These are phyloP conservation scores for Vigna nakashimae DNA, from an alignment of 306 rosid species.

Conservation along the genomic window DNA sequence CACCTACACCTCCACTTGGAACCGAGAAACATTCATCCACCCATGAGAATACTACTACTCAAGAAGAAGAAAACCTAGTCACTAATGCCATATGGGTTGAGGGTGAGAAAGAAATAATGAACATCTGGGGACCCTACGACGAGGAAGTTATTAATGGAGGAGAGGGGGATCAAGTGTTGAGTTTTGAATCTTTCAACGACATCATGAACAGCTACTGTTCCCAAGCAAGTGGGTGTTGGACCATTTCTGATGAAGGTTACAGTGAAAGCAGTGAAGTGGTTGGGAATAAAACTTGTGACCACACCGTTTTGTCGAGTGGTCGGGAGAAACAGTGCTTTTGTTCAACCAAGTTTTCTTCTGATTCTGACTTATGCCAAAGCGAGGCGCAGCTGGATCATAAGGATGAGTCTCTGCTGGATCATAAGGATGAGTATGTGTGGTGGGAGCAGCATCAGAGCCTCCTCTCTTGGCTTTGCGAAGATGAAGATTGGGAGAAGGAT, in stretches of 20 bases:
- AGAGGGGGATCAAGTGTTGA: background rate
- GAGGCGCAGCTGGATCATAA: slow-evolving; percentile 23
- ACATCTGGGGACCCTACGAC: background rate
- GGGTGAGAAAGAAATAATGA: slow-evolving; percentile 1
- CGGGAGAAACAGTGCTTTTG: slow-evolving; percentile 37
- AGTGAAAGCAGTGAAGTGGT: slow-evolving; percentile 2
- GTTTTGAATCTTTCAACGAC: slow-evolving; percentile 38
- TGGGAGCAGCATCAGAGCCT: slow-evolving; percentile 1
- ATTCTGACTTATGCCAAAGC: background rate
- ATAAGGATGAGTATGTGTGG: background rate
- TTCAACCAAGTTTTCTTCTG: slow-evolving; percentile 23
- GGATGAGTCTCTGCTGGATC: slow-evolving; percentile 21
- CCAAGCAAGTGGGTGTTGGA: slow-evolving; percentile 33
- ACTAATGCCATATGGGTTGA: background rate
- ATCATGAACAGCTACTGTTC: slow-evolving; percentile 31
- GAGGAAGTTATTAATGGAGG: slow-evolving; percentile 16
- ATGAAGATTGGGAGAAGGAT: slow-evolving; percentile 47
- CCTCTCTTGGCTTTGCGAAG: slow-evolving; percentile 54
- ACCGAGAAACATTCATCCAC: slow-evolving; percentile 12
- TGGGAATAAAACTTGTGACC: slow-evolving; percentile 12
- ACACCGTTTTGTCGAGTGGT: background rate
- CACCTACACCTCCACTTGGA: slow-evolving; percentile 42
- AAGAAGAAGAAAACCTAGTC: background rate
- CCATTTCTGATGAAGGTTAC: slow-evolving; percentile 6
- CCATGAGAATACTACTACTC: background rate